Base-by-base conservation (phyloP, 441 rosid genomes). In the Adansonia grandidieri region DNA sequence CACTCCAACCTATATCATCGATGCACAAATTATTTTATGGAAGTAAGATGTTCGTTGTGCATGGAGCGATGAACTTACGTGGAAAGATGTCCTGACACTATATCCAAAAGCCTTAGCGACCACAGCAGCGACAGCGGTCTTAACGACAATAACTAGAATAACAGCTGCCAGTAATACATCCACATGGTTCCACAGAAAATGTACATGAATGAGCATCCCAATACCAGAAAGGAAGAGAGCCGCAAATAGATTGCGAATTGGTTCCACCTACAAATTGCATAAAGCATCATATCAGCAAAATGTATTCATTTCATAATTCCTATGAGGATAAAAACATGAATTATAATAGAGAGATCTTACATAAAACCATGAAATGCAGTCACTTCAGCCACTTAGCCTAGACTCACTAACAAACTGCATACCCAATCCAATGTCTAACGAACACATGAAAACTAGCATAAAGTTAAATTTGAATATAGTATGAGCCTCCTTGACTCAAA, bases 181-280 rank as follows among this genome's bases (percentile, higher is more conserved):
- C 81, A 92, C 94, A 76, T 96, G 99, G 86, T 88, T 93, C 99
- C 99, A 94, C 32, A 96, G 88, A 85, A 96, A 96, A 69, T 92
- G 98, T 22, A 96, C 98, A 72, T 96, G 87, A 84, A 96, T 96
- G 65, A 96, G 98, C 99, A 96, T 96, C 78, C 99, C 99, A 22
- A 96, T 96, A 83, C 99, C 93, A 44, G 99, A 94, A 61, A 96
- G 92, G 84, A 94, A 96, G 73, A 96, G 99, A 75, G 99, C 99
- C 4, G 98, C 94, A 79, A 96, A 96, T 77, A 96, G 77, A 85
- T 96, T 96, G 63, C 99, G 96, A 69, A 96, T 94, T 71, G 99
- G 99, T 83, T 96, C 99, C 88, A 96, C 98, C 99, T 92, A 80
- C 80, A 86, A 77, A 13, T 51, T 10, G 68, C 61, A 72, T 1